A percentile compares a stretch with the other conserved stretches of the same genome.
phyloP scores from a whole-genome alignment of 176 grass and related monocot genomes.

The Oryza glaberrima region DNA sequence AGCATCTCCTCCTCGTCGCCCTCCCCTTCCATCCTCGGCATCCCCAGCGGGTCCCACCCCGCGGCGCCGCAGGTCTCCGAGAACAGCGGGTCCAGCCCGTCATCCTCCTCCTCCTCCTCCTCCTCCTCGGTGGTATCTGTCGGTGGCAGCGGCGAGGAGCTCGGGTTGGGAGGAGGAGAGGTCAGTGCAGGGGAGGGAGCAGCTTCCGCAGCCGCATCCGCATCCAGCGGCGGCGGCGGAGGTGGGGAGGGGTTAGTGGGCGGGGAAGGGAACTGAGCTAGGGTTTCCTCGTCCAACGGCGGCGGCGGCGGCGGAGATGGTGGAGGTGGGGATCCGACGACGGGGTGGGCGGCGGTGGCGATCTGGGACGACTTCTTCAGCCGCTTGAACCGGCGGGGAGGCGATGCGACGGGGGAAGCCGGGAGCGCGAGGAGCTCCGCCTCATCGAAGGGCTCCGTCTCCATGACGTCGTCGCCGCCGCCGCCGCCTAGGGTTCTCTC shows the following conservation, averaged over 20 bases:
- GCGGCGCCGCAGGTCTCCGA: slow-evolving; percentile 24
- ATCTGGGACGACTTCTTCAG: slow-evolving; percentile 55
- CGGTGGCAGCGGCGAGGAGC: slow-evolving; percentile 28
- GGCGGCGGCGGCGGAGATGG: background rate
- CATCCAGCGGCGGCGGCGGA: slow-evolving; percentile 4
- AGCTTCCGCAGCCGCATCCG: slow-evolving; percentile 41
- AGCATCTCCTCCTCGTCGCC: slow-evolving; percentile 47
- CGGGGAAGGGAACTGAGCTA: slow-evolving; percentile 10
- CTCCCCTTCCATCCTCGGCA: slow-evolving; percentile 23
- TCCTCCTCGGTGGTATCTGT: slow-evolving; percentile 29
- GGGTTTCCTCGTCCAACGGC: slow-evolving; percentile 8
- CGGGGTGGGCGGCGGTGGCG: background rate
- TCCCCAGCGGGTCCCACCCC: slow-evolving; percentile 40
- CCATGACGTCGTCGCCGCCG: slow-evolving; percentile 45
- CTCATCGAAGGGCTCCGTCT: slow-evolving; percentile 65
- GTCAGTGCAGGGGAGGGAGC: background rate
- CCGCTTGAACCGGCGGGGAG: slow-evolving; percentile 55
- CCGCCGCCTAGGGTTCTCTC: background rate
- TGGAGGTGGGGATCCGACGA: background rate
- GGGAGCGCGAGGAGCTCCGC: slow-evolving; percentile 41
- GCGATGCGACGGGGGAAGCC: slow-evolving; percentile 5
- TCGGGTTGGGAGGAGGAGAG: slow-evolving; percentile 16
- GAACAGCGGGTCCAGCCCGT: slow-evolving; percentile 64
- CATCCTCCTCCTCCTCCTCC: slow-evolving; percentile 45
- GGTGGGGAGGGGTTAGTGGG: background rate